Evolutionary conservation across 169 alveolate species (phyloP).

Genomic region (Plasmodium fragile): DNA sequence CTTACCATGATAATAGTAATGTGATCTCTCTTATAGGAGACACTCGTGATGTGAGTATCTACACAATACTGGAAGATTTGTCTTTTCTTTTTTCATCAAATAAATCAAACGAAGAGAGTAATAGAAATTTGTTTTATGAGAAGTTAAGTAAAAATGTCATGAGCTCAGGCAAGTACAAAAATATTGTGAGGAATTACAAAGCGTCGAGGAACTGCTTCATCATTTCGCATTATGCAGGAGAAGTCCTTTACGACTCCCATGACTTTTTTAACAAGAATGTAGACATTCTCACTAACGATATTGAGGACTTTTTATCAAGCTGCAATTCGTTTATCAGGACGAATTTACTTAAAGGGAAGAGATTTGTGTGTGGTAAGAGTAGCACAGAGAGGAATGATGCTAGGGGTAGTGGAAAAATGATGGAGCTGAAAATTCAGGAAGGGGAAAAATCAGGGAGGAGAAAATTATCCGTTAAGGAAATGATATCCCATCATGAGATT

Average conservation of each 20-base stretch:
- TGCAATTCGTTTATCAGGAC: slow-evolving; percentile 55
- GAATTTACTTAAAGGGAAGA: slow-evolving; percentile 35
- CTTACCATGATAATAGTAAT: slow-evolving; percentile 82
- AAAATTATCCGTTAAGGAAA: slow-evolving; percentile 70
- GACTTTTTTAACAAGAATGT: slow-evolving; percentile 80
- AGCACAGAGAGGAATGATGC: background rate
- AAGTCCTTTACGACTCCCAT: slow-evolving; percentile 77
- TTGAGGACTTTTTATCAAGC: slow-evolving; percentile 61
- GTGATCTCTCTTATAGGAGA: slow-evolving; percentile 81
- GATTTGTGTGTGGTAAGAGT: background rate
- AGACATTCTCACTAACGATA: slow-evolving; percentile 78
- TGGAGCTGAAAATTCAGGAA: background rate
- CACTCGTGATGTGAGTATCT: slow-evolving; percentile 57
- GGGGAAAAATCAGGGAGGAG: slow-evolving; percentile 13
- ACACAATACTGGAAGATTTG: slow-evolving; percentile 65
- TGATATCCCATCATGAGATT: slow-evolving; percentile 36
- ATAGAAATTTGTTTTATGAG: slow-evolving; percentile 47
- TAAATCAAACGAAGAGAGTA: slow-evolving; percentile 58
- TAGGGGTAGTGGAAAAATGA: background rate
- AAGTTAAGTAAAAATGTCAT: slow-evolving; percentile 50
- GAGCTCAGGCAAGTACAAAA: slow-evolving; percentile 48
- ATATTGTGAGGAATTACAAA: slow-evolving; percentile 37
- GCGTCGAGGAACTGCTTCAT: slow-evolving; percentile 77
- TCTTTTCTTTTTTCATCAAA: slow-evolving; percentile 36
- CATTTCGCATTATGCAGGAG: slow-evolving; percentile 82